These are phyloP conservation scores for Vitis vinifera DNA, from an alignment of 164 flowering plant genomes.

Conservation along the genomic window ASM3070453v1 NC_081819.1:2903501-2904000, in stretches of 20 bases:
- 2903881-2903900: conserved; percentile 85
- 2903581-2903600: conserved; percentile 54
- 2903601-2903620: conserved; percentile 40
- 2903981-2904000: conserved; percentile 74
- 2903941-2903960: conserved; percentile 84
- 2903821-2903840: conserved; percentile 76
- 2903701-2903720: conserved; percentile 73
- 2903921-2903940: conserved; percentile 68
- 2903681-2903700: conserved; percentile 85
- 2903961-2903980: conserved; percentile 81
- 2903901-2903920: conserved; percentile 81
- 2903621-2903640: conserved; percentile 91
- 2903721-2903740: conserved; percentile 95
- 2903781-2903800: conserved; percentile 86
- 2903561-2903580: conserved; percentile 23
- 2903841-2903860: conserved; percentile 62
- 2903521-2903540: neutral
- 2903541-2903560: neutral
- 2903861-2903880: conserved; percentile 48
- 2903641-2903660: conserved; percentile 89
- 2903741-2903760: conserved; percentile 83
- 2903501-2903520: neutral
- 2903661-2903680: conserved; percentile 84
- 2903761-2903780: conserved; percentile 92
- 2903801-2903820: conserved; percentile 85